phyloP scores from a whole-genome alignment of 75 land plant species.

The Chamaecyparis obtusa region DNA sequence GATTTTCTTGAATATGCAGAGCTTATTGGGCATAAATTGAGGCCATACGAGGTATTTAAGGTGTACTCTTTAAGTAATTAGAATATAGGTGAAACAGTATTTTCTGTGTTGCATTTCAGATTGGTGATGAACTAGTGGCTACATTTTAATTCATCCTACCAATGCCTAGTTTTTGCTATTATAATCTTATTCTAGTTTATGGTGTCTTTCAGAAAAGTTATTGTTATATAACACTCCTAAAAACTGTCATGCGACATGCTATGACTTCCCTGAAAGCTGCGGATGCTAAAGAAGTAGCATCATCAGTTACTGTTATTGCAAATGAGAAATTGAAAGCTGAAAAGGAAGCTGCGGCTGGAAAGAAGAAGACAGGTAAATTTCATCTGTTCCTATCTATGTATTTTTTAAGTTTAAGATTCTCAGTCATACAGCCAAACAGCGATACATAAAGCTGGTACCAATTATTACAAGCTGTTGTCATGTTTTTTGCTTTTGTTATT shows the following conservation, averaged over 20 bases:
- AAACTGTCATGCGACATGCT: conserved; percentile 80
- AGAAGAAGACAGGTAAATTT: conserved; percentile 75
- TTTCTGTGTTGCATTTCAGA: background rate
- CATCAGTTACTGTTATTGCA: conserved; percentile 83
- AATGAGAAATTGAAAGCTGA: conserved; percentile 96
- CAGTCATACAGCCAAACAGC: too few relatives aligned
- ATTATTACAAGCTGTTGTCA: background rate
- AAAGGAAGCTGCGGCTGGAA: conserved; percentile 83
- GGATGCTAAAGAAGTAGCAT: conserved; percentile 89
- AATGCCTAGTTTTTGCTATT: background rate
- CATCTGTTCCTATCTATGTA: background rate
- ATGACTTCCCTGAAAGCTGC: conserved; percentile 78
- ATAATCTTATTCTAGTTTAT: background rate
- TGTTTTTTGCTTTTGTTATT: background rate
- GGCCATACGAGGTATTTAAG: conserved; percentile 72
- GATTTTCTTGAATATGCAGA: conserved; percentile 96
- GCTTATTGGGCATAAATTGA: conserved; percentile 77
- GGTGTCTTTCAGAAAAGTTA: conserved; percentile 79
- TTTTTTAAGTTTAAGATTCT: background rate
- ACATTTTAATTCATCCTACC: background rate
- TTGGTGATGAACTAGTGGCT: background rate
- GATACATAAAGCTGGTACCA: background rate
- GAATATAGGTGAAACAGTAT: background rate
- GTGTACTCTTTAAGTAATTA: background rate
- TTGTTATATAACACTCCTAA: conserved; percentile 87